Percentiles rank a stretch among this genome's conserved stretches.
phyloP scores from a whole-genome alignment of 805 yeast genomes.

The Hanseniaspora taiwanica region DNA sequence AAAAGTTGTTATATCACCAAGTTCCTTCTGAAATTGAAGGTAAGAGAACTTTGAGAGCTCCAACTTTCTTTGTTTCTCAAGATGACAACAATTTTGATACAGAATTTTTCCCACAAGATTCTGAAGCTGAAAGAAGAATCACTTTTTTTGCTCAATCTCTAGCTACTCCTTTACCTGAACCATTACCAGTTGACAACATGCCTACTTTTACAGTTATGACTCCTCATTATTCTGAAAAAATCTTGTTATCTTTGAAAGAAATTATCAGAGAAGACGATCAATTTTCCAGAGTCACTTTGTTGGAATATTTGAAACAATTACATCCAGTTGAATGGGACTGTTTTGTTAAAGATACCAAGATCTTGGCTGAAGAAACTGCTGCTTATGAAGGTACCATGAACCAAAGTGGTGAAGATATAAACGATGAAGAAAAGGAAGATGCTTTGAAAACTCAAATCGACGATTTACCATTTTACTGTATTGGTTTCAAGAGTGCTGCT shows the following conservation, averaged over 20 bases:
- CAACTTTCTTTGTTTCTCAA: slow-evolving; percentile 96
- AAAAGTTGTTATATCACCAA: slow-evolving; percentile 92
- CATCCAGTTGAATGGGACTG: slow-evolving; percentile 98
- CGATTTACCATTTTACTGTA: slow-evolving; percentile 87
- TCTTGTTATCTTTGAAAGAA: slow-evolving; percentile 82
- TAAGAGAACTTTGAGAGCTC: slow-evolving; percentile 95
- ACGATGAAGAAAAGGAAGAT: slow-evolving; percentile 39
- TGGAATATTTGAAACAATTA: slow-evolving; percentile 87
- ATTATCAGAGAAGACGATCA: slow-evolving; percentile 96
- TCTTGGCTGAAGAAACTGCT: slow-evolving; percentile 88
- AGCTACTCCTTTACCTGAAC: slow-evolving; percentile 98
- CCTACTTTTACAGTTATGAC: slow-evolving; percentile 95
- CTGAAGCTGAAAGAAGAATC: slow-evolving; percentile 99
- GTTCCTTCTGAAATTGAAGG: slow-evolving; percentile 98
- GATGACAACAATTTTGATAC: slow-evolving; percentile 91
- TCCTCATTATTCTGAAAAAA: slow-evolving; percentile 95
- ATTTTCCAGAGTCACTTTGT: slow-evolving; percentile 82
- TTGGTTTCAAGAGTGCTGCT: slow-evolving; percentile 95
- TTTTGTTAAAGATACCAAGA: slow-evolving; percentile 91
- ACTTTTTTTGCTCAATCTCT: slow-evolving; percentile 98
- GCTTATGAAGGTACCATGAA: slow-evolving; percentile 40
- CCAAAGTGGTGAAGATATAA: slow-evolving; percentile 18
- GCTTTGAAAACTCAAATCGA: slow-evolving; percentile 73
- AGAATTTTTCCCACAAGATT: slow-evolving; percentile 91
- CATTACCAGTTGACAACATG: slow-evolving; percentile 98